These are phyloP conservation scores for Paxillus ammoniavirescens DNA, from an alignment of 768 basidiomycete genomes.

Conservation along the genomic window DNA sequence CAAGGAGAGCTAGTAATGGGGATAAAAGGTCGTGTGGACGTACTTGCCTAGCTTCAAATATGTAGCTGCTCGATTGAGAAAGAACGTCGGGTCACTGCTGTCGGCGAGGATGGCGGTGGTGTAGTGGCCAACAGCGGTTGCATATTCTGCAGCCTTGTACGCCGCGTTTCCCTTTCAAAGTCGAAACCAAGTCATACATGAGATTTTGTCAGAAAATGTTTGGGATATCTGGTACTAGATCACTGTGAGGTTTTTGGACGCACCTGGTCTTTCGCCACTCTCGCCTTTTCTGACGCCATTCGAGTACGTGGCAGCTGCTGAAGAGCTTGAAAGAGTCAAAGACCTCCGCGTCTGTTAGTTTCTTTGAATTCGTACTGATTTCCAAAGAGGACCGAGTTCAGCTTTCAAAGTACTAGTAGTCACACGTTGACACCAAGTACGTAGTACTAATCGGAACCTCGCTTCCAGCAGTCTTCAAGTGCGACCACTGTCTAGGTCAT, in stretches of 20 bases:
- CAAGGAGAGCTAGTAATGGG: slow-evolving; percentile 4
- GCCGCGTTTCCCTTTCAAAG: slow-evolving; percentile 73
- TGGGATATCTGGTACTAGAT: not conserved
- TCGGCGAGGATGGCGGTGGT: slow-evolving; percentile 77
- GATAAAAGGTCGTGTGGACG: slow-evolving; percentile 34
- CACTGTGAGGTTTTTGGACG: not conserved
- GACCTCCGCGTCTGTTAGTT: no score
- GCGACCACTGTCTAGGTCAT: no score
- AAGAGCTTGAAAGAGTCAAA: no score
- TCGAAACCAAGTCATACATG: not conserved
- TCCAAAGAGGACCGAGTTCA: no score
- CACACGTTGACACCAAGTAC: no score
- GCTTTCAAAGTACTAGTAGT: no score
- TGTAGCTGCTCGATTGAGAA: slow-evolving; percentile 86
- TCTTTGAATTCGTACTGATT: no score
- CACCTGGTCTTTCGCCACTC: slow-evolving; percentile 33
- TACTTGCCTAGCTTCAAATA: slow-evolving; percentile 96
- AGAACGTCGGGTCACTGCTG: slow-evolving; percentile 67
- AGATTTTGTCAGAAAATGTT: not conserved
- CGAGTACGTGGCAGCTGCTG: slow-evolving; percentile 5
- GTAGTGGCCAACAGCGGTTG: slow-evolving; percentile 82
- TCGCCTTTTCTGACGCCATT: slow-evolving; percentile 37
- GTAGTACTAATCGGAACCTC: no score
- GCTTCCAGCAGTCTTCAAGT: no score
- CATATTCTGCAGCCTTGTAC: slow-evolving; percentile 80